Percentiles rank a stretch among this genome's conserved stretches.
These are phyloP conservation scores for Globisporangium ultimum DNA, from an alignment of 352 stramenopile genomes.

Conservation along the genomic window DNA sequence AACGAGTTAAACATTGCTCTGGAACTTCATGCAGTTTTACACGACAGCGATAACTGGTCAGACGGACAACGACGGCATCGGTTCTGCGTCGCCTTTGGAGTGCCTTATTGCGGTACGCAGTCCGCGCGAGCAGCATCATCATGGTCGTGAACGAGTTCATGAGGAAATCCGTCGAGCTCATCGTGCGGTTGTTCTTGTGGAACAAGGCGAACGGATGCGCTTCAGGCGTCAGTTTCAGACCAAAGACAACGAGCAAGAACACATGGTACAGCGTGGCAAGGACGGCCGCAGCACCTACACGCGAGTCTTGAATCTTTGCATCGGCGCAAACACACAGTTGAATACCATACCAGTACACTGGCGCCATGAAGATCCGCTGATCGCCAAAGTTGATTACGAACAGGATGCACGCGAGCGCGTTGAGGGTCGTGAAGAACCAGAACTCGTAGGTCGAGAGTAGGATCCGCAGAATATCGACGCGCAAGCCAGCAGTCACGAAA, in stretches of 20 bases:
- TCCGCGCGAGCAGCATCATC: constrained; percentile 23
- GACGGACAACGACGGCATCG: too few species aligned
- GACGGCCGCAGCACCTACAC: not conserved
- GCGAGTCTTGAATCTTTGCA: constrained; percentile 3
- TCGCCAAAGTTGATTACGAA: too few species aligned
- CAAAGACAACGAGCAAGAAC: constrained; percentile 8
- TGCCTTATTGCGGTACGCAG: constrained; percentile 17
- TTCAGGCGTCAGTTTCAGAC: constrained; percentile 1
- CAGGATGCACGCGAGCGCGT: too few species aligned
- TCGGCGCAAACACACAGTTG: constrained; percentile 8
- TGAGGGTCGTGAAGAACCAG: too few species aligned
- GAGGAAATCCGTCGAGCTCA: constrained; percentile 17
- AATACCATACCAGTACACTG: constrained; percentile 10
- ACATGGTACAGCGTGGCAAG: constrained; percentile 7
- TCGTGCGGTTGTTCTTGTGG: too few species aligned
- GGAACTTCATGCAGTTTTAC: too few species aligned
- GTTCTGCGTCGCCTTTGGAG: constrained; percentile 13
- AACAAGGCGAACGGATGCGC: too few species aligned
- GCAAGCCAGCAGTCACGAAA: not conserved
- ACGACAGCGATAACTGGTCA: constrained; percentile 24
- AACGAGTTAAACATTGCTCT: too few species aligned
- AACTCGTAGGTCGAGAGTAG: too few species aligned
- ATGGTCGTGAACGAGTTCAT: constrained; percentile 25
- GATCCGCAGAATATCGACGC: not conserved
- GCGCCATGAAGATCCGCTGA: too few species aligned